Percentiles rank a stretch among this genome's conserved stretches.
phyloP scores from a whole-genome alignment of 495 filamentous ascomycete genomes.

The Cercophora scortea region DNA sequence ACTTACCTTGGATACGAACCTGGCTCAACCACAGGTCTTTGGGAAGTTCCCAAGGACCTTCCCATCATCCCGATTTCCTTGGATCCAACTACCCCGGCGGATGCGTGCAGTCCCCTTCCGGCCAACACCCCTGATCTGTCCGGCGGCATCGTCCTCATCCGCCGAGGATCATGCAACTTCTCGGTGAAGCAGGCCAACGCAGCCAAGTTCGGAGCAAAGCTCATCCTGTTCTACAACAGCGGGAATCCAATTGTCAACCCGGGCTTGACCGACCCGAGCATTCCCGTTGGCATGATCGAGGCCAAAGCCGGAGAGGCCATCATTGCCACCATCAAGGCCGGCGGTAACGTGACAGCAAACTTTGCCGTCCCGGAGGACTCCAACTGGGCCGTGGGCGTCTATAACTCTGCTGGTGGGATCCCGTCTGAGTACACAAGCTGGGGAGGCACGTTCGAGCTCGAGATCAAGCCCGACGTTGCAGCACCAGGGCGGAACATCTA shows the following conservation, averaged over 20 bases:
- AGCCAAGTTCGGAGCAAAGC: slow-evolving; percentile 16
- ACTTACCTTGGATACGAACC: slow-evolving; percentile 17
- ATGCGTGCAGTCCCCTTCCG: slow-evolving; percentile 17
- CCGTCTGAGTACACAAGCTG: slow-evolving; percentile 36
- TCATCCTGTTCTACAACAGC: slow-evolving; percentile 23
- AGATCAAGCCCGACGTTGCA: slow-evolving; percentile 37
- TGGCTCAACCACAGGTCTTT: slow-evolving; percentile 4
- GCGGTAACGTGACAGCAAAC: slow-evolving; percentile 19
- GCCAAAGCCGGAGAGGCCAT: slow-evolving; percentile 17
- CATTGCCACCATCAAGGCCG: slow-evolving; percentile 14
- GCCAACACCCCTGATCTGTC: slow-evolving; percentile 27
- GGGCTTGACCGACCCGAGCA: slow-evolving; percentile 4
- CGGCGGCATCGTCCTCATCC: slow-evolving; percentile 30
- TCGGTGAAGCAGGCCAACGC: slow-evolving; percentile 17
- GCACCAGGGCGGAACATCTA: slow-evolving; percentile 43
- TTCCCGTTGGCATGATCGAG: slow-evolving; percentile 13
- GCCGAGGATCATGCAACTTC: slow-evolving; percentile 20
- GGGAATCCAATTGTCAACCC: slow-evolving; percentile 10
- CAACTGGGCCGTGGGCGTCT: slow-evolving; percentile 17
- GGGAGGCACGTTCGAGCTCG: slow-evolving; percentile 36
- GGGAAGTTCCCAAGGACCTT: slow-evolving; percentile 9
- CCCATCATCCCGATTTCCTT: slow-evolving; percentile 19
- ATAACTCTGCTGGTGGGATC: slow-evolving; percentile 17
- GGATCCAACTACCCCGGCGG: slow-evolving; percentile 7
- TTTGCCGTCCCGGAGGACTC: slow-evolving; percentile 17